Evolutionary conservation across 345 rosid species (phyloP).

Genomic region (Aethionema arabicum): DNA sequence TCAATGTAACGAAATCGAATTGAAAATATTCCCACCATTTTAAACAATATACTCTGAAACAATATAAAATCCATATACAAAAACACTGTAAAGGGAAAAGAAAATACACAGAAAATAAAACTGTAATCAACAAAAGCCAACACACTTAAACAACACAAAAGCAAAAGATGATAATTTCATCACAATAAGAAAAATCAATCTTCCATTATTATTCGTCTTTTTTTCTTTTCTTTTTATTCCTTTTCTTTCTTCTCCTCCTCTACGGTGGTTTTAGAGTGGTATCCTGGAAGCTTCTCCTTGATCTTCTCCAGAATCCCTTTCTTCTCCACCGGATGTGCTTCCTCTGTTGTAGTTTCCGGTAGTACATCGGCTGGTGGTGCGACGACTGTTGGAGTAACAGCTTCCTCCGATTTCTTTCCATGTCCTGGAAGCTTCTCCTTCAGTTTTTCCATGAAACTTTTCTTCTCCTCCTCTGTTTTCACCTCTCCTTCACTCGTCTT

Average conservation of each 20-base stretch:
- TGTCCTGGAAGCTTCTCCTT: conserved; percentile 53
- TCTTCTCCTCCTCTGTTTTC: conserved; percentile 46
- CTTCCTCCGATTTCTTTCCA: conserved; percentile 43
- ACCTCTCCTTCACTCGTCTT: conserved; percentile 39
- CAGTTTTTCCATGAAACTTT: conserved; percentile 53
- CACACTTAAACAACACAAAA: conserved; percentile 35
- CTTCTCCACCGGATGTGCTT: conserved; percentile 50
- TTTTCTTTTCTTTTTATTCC: conserved; percentile 12
- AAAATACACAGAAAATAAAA: background rate
- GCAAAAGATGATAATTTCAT: conserved; percentile 29
- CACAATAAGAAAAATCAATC: conserved; percentile 20
- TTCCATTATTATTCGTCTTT: conserved; percentile 23
- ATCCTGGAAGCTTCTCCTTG: conserved; percentile 90
- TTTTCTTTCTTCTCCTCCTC: conserved; percentile 46
- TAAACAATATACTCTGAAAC: conserved; percentile 17
- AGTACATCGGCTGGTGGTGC: conserved; percentile 37
- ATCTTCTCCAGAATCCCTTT: conserved; percentile 82
- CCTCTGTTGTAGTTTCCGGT: conserved; percentile 17
- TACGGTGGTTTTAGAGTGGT: conserved; percentile 55
- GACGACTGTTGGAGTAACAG: conserved; percentile 27
- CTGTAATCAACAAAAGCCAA: conserved; percentile 25
- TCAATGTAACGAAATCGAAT: background rate
- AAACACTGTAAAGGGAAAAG: background rate
- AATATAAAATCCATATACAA: conserved; percentile 19
- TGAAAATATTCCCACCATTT: conserved; percentile 9